Evolutionary conservation across 352 stramenopile genomes (phyloP).

Genomic region (Sclerospora graminicola): DNA sequence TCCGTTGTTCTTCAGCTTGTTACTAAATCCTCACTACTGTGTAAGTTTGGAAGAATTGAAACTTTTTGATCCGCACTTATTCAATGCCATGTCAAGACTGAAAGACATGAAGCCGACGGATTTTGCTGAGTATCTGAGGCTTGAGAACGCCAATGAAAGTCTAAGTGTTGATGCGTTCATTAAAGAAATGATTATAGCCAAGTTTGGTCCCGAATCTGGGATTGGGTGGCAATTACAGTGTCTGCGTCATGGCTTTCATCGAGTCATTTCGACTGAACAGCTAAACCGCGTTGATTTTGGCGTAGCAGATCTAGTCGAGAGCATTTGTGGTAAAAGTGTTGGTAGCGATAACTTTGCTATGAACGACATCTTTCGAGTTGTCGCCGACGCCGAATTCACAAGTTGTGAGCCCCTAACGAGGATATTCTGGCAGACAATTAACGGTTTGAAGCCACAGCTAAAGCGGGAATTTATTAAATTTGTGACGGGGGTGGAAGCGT

Average conservation of each 20-base stretch:
- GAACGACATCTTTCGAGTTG: constrained; percentile 39
- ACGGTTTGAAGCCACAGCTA: constrained; percentile 30
- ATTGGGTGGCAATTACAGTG: constrained; percentile 40
- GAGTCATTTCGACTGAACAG: constrained; percentile 24
- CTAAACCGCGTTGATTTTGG: constrained; percentile 13
- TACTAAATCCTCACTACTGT: constrained; percentile 23
- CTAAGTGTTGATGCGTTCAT: constrained; percentile 44
- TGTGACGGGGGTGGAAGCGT: constrained; percentile 54
- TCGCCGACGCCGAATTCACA: constrained; percentile 47
- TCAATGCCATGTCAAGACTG: constrained; percentile 34
- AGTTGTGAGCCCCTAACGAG: constrained; percentile 25
- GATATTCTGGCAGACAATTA: constrained; percentile 47
- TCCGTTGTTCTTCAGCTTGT: constrained; percentile 35
- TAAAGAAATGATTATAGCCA: constrained; percentile 28
- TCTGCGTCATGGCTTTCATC: constrained; percentile 34
- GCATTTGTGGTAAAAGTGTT: constrained; percentile 23
- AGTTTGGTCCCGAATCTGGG: constrained; percentile 33
- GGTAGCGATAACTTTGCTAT: constrained; percentile 29
- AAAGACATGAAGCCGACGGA: constrained; percentile 36
- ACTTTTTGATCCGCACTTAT: constrained; percentile 33
- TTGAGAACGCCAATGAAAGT: constrained; percentile 30
- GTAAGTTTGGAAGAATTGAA: constrained; percentile 37
- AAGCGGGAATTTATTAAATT: constrained; percentile 71
- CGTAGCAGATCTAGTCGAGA: constrained; percentile 21
- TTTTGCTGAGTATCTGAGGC: constrained; percentile 41